A percentile compares a stretch with the other conserved stretches of the same genome.
phyloP scores from a whole-genome alignment of 164 flowering plant species.

The Saururus chinensis region DNA sequence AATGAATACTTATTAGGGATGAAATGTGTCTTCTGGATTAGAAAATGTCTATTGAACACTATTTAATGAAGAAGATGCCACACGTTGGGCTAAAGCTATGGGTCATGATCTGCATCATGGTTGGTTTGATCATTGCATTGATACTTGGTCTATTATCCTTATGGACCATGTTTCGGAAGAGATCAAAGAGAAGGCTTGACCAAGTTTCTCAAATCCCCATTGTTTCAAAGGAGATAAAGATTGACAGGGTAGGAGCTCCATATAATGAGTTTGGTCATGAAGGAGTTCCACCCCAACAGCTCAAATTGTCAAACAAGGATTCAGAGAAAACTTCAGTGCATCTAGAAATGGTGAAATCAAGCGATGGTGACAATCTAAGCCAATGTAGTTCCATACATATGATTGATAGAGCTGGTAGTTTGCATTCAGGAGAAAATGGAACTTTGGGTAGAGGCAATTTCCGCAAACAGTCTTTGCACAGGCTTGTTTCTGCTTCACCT shows the following conservation, averaged over 20 bases:
- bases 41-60: conserved; percentile 39
- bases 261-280: conserved; percentile 38
- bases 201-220: conserved; percentile 56
- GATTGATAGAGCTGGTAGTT: conserved; percentile 55
- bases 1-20: background rate
- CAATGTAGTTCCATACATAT: conserved; percentile 65
- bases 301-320: conserved; percentile 34
- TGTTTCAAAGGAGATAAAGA: conserved; percentile 66
- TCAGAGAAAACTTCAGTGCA: conserved; percentile 58
- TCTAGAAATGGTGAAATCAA: conserved; percentile 56
- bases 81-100: conserved; percentile 55
- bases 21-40: conserved; percentile 6
- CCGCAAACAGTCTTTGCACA: conserved; percentile 34
- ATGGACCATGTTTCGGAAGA: conserved; percentile 49
- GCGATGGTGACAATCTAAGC: conserved; percentile 61
- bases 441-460: conserved; percentile 32
- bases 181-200: conserved; percentile 36
- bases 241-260: conserved; percentile 47
- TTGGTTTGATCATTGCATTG: conserved; percentile 54
- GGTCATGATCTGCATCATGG: conserved; percentile 61
- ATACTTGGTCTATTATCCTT: conserved; percentile 52
- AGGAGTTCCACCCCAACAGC: conserved; percentile 27
- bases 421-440: conserved; percentile 82
- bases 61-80: conserved; percentile 39
- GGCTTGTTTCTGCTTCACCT: conserved; percentile 56